These are phyloP conservation scores for Enterospora canceri DNA, from an alignment of 371 early-diverging fungal genomes.

Conservation along the genomic window DNA sequence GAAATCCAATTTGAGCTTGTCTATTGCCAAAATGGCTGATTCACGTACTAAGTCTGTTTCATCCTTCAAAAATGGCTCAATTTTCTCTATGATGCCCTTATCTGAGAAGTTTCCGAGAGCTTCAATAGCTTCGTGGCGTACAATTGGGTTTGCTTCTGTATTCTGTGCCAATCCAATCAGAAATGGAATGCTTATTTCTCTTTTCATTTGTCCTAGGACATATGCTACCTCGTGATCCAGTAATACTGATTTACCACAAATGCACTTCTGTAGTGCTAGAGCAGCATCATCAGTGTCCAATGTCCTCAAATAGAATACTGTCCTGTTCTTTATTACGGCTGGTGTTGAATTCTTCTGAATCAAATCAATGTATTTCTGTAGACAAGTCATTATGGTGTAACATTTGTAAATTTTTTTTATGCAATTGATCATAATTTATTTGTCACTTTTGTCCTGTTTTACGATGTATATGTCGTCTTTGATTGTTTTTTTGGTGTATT, in stretches of 20 bases:
- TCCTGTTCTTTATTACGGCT: slow-evolving; percentile 58
- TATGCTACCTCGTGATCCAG: slow-evolving; percentile 95
- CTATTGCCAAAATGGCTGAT: slow-evolving; percentile 82
- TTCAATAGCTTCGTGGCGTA: slow-evolving; percentile 74
- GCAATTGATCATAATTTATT: not conserved
- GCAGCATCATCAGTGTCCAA: slow-evolving; percentile 63
- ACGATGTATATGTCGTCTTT: slow-evolving; percentile 22
- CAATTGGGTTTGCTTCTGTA: slow-evolving; percentile 73
- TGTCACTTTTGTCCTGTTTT: not conserved
- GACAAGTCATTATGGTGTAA: not conserved
- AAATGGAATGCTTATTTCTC: slow-evolving; percentile 62
- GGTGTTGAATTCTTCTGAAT: slow-evolving; percentile 3
- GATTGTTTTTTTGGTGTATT: slow-evolving; percentile 23
- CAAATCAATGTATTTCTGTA: not conserved
- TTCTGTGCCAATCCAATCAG: slow-evolving; percentile 64
- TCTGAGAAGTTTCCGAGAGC: slow-evolving; percentile 48
- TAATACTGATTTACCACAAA: slow-evolving; percentile 72
- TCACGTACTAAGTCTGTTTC: slow-evolving; percentile 59
- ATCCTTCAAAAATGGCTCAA: slow-evolving; percentile 31
- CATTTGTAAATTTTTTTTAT: not conserved
- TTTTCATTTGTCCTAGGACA: slow-evolving; percentile 87
- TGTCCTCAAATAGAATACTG: slow-evolving; percentile 79
- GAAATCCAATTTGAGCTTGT: slow-evolving; percentile 60
- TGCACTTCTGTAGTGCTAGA: slow-evolving; percentile 63
- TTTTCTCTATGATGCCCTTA: slow-evolving; percentile 11